Evolutionary conservation across 768 basidiomycete species (phyloP).

Genomic region (Cystoderma amianthinum): DNA sequence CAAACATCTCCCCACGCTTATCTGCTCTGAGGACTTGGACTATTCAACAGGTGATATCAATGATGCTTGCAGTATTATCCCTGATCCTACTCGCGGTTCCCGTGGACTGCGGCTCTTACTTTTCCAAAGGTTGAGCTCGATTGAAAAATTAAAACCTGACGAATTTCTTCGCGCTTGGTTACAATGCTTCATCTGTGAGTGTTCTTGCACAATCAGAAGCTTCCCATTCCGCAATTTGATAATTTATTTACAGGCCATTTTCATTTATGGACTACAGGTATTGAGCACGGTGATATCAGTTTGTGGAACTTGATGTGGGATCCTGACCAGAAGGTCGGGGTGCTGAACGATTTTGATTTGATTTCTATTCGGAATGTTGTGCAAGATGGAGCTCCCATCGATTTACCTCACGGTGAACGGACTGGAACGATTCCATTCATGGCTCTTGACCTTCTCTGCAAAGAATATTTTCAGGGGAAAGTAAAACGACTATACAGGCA

Average conservation of each 20-base stretch:
- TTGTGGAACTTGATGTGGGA: conserved; percentile 14
- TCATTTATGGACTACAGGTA: conserved; percentile 10
- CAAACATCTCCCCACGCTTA: background rate
- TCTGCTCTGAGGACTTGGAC: conserved; percentile 1
- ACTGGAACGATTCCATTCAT: background rate
- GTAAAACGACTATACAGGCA: background rate
- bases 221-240: no score
- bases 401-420: background rate
- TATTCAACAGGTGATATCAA: background rate
- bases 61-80: background rate
- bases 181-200: conserved; percentile 4
- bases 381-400: background rate
- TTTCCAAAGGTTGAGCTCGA: background rate
- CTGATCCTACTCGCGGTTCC: background rate
- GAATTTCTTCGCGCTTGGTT: background rate
- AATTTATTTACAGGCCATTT: conserved; percentile 13
- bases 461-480: background rate
- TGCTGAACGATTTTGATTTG: conserved; percentile 19
- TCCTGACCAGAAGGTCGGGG: conserved; percentile 5
- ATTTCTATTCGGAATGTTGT: conserved; percentile 5
- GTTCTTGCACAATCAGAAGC: background rate
- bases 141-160: background rate
- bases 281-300: conserved; percentile 19
- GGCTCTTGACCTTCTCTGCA: background rate
- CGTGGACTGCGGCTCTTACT: conserved; percentile 1